A percentile compares a stretch with the other conserved stretches of the same genome.
Conservation (phyloP, 352 stramenopile species). For the Pythium pectinolyticum region DNA sequence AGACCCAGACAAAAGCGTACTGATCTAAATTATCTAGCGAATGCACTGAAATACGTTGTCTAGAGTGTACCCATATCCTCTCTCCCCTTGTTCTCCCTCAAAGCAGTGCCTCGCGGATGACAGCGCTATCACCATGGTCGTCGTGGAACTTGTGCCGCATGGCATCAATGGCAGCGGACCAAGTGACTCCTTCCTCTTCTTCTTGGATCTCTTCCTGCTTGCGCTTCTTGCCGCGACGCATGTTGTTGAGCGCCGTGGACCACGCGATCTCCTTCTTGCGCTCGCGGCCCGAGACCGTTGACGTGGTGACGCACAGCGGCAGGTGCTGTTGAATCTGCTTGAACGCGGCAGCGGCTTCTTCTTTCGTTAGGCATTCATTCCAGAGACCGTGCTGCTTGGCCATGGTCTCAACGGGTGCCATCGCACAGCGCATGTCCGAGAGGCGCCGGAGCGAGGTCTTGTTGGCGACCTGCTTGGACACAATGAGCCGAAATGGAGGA, state of each 20-base stretch:
- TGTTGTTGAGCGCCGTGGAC: conserved; percentile 24
- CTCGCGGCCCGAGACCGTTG: too few species aligned
- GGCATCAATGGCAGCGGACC: too few species aligned
- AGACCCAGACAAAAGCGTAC: conserved; percentile 13
- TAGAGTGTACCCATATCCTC: neutral
- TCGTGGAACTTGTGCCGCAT: neutral
- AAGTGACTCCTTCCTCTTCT: too few species aligned
- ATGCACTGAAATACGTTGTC: too few species aligned
- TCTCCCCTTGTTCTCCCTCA: too few species aligned
- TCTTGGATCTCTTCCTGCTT: conserved; percentile 18
- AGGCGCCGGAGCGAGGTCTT: conserved; percentile 14
- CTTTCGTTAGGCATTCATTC: conserved; percentile 2
- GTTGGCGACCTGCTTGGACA: conserved; percentile 11
- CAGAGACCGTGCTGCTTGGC: conserved; percentile 16
- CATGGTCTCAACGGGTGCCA: conserved; percentile 24
- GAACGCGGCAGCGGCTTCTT: conserved; percentile 10
- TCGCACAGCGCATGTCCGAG: conserved; percentile 25
- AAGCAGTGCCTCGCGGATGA: neutral
- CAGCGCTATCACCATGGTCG: too few species aligned
- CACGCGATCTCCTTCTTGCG: conserved; percentile 30
- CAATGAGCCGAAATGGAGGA: conserved; percentile 17
- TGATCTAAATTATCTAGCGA: conserved; percentile 15
- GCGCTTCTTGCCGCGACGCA: conserved; percentile 24
- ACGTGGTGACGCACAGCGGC: too few species aligned
- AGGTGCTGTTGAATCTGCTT: conserved; percentile 3